Base-by-base conservation (phyloP, 805 yeast species). In the Lipomyces starkeyi region DNA sequence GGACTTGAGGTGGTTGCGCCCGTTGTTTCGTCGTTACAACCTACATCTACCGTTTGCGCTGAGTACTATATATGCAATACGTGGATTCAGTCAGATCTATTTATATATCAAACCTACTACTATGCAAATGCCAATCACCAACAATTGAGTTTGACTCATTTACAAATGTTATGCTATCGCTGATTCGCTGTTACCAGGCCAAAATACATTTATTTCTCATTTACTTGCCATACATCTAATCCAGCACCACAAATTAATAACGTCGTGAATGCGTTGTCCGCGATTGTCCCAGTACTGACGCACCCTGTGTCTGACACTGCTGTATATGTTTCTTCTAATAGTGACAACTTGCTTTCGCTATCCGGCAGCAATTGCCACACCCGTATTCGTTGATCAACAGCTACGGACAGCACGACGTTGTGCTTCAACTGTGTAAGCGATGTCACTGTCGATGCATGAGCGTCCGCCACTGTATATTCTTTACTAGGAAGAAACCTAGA, bases 301-400 rank as follows among this genome's bases (percentile, higher is more conserved):
- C 92, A 87, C 0, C 97, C 98, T 0, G 97, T 91, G 74, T 94
- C 99, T 0, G 98, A 97, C 47, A 93, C 86, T 0, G 97, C 88
- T 1, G 97, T 91, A 77, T 89, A 91, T 58, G 77, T 77, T 0
- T 84, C 80, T 8, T 83, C 82, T 0, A 77, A 6, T 29, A 83
- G 67, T 3, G 3, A 58, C 65, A 35, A 86, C 64, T 2, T 67
- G 58, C 0, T 70, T 72, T 0, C 71, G 73, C 0, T 74, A 8
- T 78, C 76, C n/a, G 74, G 75, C 4, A 35, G 25, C 29, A 81
- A 69, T 3, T 77, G 68, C 98, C 98, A 93, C 4, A 84, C 61
- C 63, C 89, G 82, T 0, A 91, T 80, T 3, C 87, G 82, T 77
- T 95, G 99, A 74, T 95, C 99, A 3, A 92, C 97, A 0, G 97